Base-by-base conservation (phyloP, 1,284 basidiomycete genomes). In the Papiliotrema flavescens region DNA sequence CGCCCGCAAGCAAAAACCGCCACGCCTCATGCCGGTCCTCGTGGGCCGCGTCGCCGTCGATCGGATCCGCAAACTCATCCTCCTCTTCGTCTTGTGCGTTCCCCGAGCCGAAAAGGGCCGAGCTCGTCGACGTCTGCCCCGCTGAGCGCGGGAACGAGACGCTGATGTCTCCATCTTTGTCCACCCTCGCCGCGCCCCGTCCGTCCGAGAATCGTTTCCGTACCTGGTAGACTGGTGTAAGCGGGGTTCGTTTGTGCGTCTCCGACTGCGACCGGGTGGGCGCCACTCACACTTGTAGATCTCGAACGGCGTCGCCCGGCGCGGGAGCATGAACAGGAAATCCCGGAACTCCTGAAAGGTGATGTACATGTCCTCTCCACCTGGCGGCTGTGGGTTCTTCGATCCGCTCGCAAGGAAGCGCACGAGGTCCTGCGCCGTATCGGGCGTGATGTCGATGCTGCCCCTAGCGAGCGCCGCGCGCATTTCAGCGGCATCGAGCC, bases 1-100 rank as follows among this genome's bases (percentile, higher is more conserved):
- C 95, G 39, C 96, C 95, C 1, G 95, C 96, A 14, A 93, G 77
- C 43, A 98, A 82, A 76, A 96, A 98, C 69, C 88, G 89, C 73
- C 91, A 77, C 2, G 93, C 88, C 1, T 88, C 86, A 58, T 84
- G 80, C 22, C 85, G 83, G 61, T 84, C 84, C 49, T 94, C 75
- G 49, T 80, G 78, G 47, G 84, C 84, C 45, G 86, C 84, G 28
- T 83, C 81, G 17, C 81, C 75, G 39, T 79, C 76, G 41, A 80
- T 75, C 37, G 67, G 70, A 39, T 79, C 75, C 44, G 75, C 76
- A 22, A 78, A 72, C 20, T 80, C 80, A 22, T 79, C 70, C 20
- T 76, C 75, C 17, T 79, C 69, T 45, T 11, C n/a, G 19, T 71
- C 72, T 42, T 77, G 66, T 46, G 67, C 62, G 55, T 65, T 61